Conservation (phyloP, 352 stramenopile species). For the Globisporangium paddicum region DNA sequence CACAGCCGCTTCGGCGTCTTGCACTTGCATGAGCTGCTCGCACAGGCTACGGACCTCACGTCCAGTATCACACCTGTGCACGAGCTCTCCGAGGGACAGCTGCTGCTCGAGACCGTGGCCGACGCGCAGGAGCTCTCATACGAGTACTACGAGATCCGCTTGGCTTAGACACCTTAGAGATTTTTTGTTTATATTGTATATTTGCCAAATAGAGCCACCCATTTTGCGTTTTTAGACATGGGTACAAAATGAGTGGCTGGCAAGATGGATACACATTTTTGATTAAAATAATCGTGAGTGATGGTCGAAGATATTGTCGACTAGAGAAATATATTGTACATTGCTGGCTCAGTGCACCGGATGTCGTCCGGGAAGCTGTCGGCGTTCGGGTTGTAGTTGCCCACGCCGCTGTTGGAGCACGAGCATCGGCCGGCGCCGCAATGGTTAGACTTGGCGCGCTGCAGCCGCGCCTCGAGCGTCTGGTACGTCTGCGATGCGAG, state of each 20-base stretch:
- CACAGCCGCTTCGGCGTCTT: slow-evolving; percentile 83
- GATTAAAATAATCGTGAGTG: neutral
- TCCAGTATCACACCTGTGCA: slow-evolving; percentile 71
- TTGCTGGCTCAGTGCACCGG: slow-evolving; percentile 54
- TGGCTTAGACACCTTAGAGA: slow-evolving; percentile 8
- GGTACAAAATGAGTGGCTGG: neutral
- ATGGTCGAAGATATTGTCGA: neutral
- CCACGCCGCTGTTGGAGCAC: slow-evolving; percentile 54
- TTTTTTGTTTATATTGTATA: too few relatives aligned
- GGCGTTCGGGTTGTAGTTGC: slow-evolving; percentile 71
- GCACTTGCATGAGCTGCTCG: slow-evolving; percentile 64
- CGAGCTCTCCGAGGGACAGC: slow-evolving; percentile 43
- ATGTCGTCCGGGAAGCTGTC: slow-evolving; percentile 64
- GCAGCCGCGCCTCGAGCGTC: slow-evolving; percentile 54
- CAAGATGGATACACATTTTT: slow-evolving; percentile 1
- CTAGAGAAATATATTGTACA: slow-evolving; percentile 62
- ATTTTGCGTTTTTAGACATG: neutral
- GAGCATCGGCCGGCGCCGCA: slow-evolving; percentile 71
- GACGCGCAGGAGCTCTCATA: slow-evolving; percentile 80
- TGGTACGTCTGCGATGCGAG: slow-evolving; percentile 41
- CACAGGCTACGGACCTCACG: slow-evolving; percentile 44
- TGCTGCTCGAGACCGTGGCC: slow-evolving; percentile 70
- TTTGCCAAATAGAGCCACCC: neutral
- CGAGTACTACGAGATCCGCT: slow-evolving; percentile 84
- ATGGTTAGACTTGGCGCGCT: slow-evolving; percentile 61